Base-by-base conservation (phyloP, 345 rosid species). In the Erodium maritimum region DNA sequence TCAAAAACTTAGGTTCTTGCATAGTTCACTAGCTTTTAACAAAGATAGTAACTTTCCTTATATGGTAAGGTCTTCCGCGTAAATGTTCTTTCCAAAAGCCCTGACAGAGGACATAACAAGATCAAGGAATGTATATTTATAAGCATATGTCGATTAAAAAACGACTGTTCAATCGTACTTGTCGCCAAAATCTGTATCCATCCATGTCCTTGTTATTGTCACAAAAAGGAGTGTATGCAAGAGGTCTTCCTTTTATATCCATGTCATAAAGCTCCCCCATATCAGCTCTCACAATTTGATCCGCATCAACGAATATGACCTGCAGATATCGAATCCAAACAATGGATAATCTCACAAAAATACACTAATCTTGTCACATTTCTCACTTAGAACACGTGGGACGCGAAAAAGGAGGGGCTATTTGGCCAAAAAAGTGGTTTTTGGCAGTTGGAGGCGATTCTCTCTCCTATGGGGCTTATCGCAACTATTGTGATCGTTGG, bases 21-120 rank as follows among this genome's bases (percentile, higher is more conserved):
- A 42, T 42, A 42, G 48, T 42, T 42, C 48, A 42, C 48, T 42
- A 42, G 48, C 48, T 42, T 42, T n/a, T 29, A 29, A 29, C 1
- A 11, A 42, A 42, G 8, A 42, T 11, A 42, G 48, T 42, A 7
- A 10, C 14, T 14, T 71, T 83, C 99, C 99, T 94, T 57, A 94
- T 94, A 77, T 94, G 99, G 72, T 90, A 94, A 61, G 97, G 84
- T 65, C 56, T 85, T 62, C 96, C 95, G 18, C 85, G 86, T 62
- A 94, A 75, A 80, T 94, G 99, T 58, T 94, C 99, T 79, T 65
- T 94, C 99, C 99, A 94, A 77, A 94, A 94, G 70, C 99, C 99
- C 97, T 94, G 72, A 57, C 53, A 58, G 5, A 51, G 53, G 0
- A 42, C 67, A 55, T 29, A 11, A 6, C 37, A 4, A 11, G 4